Base-by-base conservation (phyloP, 1,139 yeast species). In the Waltiozyma sp. region DNA sequence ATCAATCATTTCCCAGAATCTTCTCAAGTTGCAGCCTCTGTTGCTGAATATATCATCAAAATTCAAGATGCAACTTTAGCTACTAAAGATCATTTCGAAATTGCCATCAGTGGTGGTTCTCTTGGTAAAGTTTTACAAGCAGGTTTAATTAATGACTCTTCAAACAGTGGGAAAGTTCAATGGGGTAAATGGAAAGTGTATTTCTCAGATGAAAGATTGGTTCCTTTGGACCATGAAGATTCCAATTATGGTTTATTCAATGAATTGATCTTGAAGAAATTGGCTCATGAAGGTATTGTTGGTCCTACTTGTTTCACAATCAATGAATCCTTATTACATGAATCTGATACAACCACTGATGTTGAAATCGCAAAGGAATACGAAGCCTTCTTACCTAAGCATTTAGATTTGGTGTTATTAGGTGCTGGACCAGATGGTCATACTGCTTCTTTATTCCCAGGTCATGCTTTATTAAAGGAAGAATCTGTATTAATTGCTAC, bases 391-490 rank as follows among this genome's bases (percentile, higher is more conserved):
- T 69, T 93, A 49, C 86, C 94, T 47, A 71, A 72, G 53, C 81
- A 84, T 39, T 84, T 93, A 61, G 98, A 93, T 62, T 67, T 91
- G 51, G 69, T 93, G 48, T 69, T 93, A 51, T 72, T 93, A 48
- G 98, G 99, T 19, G 87, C 96, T 68, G 98, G 98, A 2, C 98
- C 98, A 11, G 99, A 93, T 62, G 99, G 99, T 28, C 99, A 93
- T 62, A 87, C 93, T 48, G 95, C 96, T 52, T 87, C 96, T 18
- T 70, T 93, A 47, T 93, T 93, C 72, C 70, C 70, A 8, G 66
- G 61, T 19, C 95, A 87, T 60, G 83, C 80, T 52, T 78, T 86
- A 47, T 70, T 93, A 52, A 70, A 95, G 49, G 96, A 88, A 61
- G 74, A 78, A 51, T 70, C 77, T 53, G 89, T 94, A 3, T 84